These are phyloP conservation scores for Sonneratia alba DNA, from an alignment of 345 rosid species.

Conservation along the genomic window DNA sequence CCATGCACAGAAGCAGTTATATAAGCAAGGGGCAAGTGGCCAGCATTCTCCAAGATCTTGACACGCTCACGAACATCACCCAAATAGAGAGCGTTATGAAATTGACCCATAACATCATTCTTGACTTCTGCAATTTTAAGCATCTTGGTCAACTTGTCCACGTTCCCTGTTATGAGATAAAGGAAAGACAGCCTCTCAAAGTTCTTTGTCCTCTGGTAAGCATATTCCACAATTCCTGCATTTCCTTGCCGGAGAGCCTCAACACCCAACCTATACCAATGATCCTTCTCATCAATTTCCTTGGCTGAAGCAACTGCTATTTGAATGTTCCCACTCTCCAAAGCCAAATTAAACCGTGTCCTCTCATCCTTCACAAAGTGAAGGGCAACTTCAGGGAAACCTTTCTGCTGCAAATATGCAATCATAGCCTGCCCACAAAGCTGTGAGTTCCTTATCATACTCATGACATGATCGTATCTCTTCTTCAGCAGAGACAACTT, in stretches of 20 bases:
- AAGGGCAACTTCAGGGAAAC: conserved; percentile 96
- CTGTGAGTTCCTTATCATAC: conserved; percentile 89
- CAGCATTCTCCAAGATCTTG: conserved; percentile 78
- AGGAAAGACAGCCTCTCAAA: conserved; percentile 93
- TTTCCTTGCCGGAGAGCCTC: conserved; percentile 99
- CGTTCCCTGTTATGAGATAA: conserved; percentile 78
- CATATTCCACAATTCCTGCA: conserved; percentile 83
- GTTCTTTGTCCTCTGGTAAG: conserved; percentile 93
- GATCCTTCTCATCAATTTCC: conserved; percentile 89
- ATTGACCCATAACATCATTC: conserved; percentile 94
- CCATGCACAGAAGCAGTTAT: conserved; percentile 79
- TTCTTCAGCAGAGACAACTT: conserved; percentile 69
- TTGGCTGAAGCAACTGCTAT: conserved; percentile 96
- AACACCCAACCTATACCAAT: conserved; percentile 87
- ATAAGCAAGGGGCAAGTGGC: conserved; percentile 86
- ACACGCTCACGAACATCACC: conserved; percentile 89
- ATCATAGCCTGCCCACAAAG: conserved; percentile 97
- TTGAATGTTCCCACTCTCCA: conserved; percentile 92
- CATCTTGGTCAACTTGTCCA: conserved; percentile 81
- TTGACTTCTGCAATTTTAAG: conserved; percentile 89
- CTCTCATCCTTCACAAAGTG: conserved; percentile 96
- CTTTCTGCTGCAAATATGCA: conserved; percentile 92
- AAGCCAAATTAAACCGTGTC: conserved; percentile 84
- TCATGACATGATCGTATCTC: conserved; percentile 85
- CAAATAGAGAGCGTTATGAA: conserved; percentile 81